Base-by-base conservation (phyloP, 495 filamentous ascomycete species). In the Elaphomyces granulatus region DNA sequence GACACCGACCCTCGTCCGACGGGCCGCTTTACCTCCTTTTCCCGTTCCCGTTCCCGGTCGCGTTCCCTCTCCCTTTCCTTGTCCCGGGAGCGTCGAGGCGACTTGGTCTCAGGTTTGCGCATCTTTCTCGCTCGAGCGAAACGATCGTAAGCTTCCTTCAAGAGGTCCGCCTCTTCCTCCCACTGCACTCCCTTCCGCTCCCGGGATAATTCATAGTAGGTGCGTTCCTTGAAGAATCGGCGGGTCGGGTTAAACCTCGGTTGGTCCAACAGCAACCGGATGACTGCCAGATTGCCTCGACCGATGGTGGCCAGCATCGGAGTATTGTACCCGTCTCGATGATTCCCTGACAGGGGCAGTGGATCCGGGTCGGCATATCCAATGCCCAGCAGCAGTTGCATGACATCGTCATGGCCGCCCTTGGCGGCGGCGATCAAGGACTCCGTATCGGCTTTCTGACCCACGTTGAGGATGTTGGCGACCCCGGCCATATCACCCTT, bases 231-330 rank as follows among this genome's bases (percentile, higher is more conserved):
- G 50, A 69, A 72, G 8, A 67, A 52, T 1, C 77, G 74, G 8
- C 75, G 71, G 4, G 80, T 83, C 2, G 87, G 84, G 45, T 94
- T 74, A 45, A 94, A 90, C 3, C 72, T 66, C 19, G 74, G 73
- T 43, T 88, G 82, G 40, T 77, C 75, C 2, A 95, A 66, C 3
- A 98, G 69, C 8, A 94, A 70, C 34, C 78, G 68, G 26, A 98
- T 73, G 28, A 94, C 81, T 34, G 78, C 78, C 18, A 83, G 65
- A 52, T 92, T 90, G 8, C 87, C 87, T 40, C 87, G 77, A 7
- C 90, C 90, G 40, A 98, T 94, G 2, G 90, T 85, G 26, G 85
- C 85, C 20, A 94, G 70, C 72, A 98, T 93, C 2, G 92, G 92
- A 0, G 88, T 96, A 44, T 80, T 80, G 45, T 81, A 66, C 4